Percentiles rank a stretch among this genome's conserved stretches.
phyloP scores from a whole-genome alignment of 2,329 filamentous ascomycete species.

The Diaporthe destruens region DNA sequence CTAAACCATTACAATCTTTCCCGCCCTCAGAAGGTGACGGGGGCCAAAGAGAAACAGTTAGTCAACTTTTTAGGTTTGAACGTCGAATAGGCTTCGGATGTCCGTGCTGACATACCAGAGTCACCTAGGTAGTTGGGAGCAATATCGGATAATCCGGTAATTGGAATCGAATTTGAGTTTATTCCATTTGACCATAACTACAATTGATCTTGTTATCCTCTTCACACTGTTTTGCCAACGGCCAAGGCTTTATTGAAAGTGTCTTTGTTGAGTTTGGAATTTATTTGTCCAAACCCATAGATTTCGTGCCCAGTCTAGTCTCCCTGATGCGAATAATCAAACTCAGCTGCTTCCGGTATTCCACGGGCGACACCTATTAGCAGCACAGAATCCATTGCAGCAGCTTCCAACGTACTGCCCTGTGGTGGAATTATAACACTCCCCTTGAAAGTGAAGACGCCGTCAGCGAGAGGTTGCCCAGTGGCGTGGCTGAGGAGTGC shows the following conservation, averaged over 20 bases:
- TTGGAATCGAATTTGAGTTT: background rate
- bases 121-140: background rate
- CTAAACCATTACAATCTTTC: too few relatives aligned
- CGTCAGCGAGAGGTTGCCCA: background rate
- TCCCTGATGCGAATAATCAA: background rate
- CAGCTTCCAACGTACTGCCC: constrained; percentile 20
- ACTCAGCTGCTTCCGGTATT: background rate
- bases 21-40: background rate
- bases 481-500: background rate
- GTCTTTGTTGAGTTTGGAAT: background rate
- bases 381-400: constrained; percentile 41
- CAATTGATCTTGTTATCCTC: background rate
- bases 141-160: background rate
- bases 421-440: constrained; percentile 10
- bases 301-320: background rate
- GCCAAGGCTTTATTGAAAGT: background rate
- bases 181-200: background rate
- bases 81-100: too few relatives aligned
- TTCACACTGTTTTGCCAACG: background rate
- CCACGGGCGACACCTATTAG: constrained; percentile 34
- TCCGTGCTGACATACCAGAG: background rate
- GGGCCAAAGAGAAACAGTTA: too few relatives aligned
- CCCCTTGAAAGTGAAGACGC: background rate
- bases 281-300: background rate
- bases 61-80: background rate